Conservation (phyloP, 1,284 basidiomycete species). For the Taiwanofungus camphoratus region DNA sequence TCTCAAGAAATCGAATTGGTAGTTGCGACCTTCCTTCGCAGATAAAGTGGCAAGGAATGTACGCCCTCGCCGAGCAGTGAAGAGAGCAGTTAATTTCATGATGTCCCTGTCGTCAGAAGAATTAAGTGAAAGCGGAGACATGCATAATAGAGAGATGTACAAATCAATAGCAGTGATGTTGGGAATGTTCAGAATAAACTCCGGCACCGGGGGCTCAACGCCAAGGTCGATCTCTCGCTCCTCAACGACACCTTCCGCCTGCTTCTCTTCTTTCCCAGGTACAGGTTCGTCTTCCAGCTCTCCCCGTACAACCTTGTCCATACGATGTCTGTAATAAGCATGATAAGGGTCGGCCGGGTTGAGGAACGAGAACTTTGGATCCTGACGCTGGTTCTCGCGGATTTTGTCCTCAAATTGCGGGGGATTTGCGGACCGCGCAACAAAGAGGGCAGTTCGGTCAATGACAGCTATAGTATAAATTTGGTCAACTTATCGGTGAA, state of each 20-base stretch:
- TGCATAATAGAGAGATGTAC: conserved; percentile 45
- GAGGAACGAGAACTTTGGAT: conserved; percentile 96
- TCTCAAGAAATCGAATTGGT: conserved; percentile 96
- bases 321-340: conserved; percentile 90
- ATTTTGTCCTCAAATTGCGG: conserved; percentile 93
- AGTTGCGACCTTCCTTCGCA: conserved; percentile 88
- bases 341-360: conserved; percentile 94
- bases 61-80: conserved; percentile 89
- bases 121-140: not conserved
- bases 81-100: conserved; percentile 92
- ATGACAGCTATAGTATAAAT: conserved; percentile 69
- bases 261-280: conserved; percentile 38
- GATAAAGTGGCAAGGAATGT: conserved; percentile 84
- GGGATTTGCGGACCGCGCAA: conserved; percentile 88
- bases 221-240: conserved; percentile 47
- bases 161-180: conserved; percentile 88
- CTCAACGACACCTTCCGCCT: conserved; percentile 31
- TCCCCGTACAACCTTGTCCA: conserved; percentile 72
- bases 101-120: conserved; percentile 61
- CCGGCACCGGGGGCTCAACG: conserved; percentile 76
- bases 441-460: conserved; percentile 92
- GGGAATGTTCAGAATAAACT: conserved; percentile 87
- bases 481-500: conserved; percentile 1
- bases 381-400: conserved; percentile 87
- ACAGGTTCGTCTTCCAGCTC: conserved; percentile 62